phyloP scores from a whole-genome alignment of 768 basidiomycete species.

The Suillus clintonianus region DNA sequence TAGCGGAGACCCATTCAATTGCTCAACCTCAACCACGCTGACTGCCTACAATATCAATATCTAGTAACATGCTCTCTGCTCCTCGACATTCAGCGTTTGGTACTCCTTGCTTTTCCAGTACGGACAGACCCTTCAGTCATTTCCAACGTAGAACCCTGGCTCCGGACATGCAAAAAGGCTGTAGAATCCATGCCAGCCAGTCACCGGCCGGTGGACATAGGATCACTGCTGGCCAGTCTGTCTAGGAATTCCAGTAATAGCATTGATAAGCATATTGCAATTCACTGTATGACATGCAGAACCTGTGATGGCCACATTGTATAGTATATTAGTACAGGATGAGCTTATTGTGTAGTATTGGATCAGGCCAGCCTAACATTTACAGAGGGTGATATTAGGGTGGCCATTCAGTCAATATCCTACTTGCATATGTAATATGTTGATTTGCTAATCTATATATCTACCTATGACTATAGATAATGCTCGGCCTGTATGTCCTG shows the following conservation, averaged over 20 bases:
- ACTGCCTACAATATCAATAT: too few species aligned
- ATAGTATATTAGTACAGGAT: neutral
- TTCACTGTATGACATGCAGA: neutral
- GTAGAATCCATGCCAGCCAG: neutral
- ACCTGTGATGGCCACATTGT: neutral
- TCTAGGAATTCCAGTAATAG: neutral
- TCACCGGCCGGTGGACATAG: neutral
- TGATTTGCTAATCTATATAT: neutral
- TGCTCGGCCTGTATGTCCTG: neutral
- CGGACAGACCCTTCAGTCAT: too few species aligned
- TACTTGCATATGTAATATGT: neutral
- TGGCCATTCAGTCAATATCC: neutral
- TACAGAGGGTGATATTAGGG: neutral
- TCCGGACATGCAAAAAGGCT: too few species aligned
- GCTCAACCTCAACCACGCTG: too few species aligned
- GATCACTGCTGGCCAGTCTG: neutral
- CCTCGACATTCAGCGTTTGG: too few species aligned
- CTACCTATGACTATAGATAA: neutral
- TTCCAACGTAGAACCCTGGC: neutral
- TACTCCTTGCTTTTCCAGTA: too few species aligned
- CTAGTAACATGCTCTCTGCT: too few species aligned
- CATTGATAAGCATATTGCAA: neutral
- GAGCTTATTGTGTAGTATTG: neutral
- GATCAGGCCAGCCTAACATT: neutral
- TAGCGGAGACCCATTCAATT: too few species aligned